These are phyloP conservation scores for Gelatoporia subvermispora DNA, from an alignment of 768 basidiomycete genomes.

Conservation along the genomic window DNA sequence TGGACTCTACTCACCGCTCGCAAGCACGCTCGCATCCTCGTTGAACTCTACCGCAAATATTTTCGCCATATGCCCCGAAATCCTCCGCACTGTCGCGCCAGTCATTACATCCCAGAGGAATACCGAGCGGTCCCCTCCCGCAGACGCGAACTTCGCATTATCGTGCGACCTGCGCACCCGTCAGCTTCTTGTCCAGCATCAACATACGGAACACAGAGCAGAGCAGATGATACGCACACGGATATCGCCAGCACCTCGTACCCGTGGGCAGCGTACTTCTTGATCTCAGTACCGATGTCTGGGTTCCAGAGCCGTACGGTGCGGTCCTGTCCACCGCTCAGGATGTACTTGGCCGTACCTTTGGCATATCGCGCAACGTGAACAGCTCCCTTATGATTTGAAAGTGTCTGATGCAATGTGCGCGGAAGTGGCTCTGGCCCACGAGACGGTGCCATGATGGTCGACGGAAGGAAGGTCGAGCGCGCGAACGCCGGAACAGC, in stretches of 20 bases:
- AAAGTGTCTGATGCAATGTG: slow-evolving; percentile 56
- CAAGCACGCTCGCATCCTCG: slow-evolving; percentile 78
- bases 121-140: slow-evolving; percentile 88
- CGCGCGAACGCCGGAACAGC: background rate
- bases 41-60: slow-evolving; percentile 91
- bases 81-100: slow-evolving; percentile 75
- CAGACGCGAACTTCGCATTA: slow-evolving; percentile 90
- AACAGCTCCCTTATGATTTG: slow-evolving; percentile 75
- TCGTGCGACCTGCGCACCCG: slow-evolving; percentile 65
- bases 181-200: background rate
- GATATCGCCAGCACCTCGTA: slow-evolving; percentile 91
- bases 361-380: slow-evolving; percentile 91
- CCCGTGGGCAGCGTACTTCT: slow-evolving; percentile 85
- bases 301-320: slow-evolving; percentile 91
- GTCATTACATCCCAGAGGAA: slow-evolving; percentile 95
- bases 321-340: slow-evolving; percentile 93
- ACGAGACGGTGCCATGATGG: slow-evolving; percentile 28
- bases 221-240: slow-evolving; percentile 52
- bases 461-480: background rate
- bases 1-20: slow-evolving; percentile 58
- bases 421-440: slow-evolving; percentile 49
- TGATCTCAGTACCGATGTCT: slow-evolving; percentile 80
- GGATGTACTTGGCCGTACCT: slow-evolving; percentile 79
- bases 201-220: background rate
- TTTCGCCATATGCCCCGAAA: slow-evolving; percentile 87